Evolutionary conservation across 2,329 filamentous ascomycete genomes (phyloP).

Genomic region (Cladosporium sp.): DNA sequence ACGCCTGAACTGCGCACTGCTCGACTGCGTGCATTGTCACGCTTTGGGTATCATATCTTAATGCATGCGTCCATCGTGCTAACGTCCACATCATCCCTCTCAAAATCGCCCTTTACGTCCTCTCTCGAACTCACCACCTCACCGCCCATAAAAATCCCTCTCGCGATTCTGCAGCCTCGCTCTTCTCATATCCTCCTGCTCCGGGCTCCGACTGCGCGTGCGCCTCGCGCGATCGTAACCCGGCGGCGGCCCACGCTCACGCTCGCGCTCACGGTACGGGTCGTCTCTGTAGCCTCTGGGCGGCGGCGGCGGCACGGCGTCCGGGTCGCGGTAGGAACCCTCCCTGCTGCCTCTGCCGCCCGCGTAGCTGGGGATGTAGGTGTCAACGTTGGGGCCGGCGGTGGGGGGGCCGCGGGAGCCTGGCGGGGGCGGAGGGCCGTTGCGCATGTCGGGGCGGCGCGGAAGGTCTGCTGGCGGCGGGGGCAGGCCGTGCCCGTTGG

Average conservation of each 20-base stretch:
- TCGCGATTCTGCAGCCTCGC: conserved; percentile 32
- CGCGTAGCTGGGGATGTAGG: conserved; percentile 41
- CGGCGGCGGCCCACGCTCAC: background rate
- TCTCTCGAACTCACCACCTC: background rate
- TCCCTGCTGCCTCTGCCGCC: conserved; percentile 22
- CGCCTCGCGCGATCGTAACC: conserved; percentile 9
- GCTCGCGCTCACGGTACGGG: background rate
- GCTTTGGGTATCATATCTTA: too few relatives aligned
- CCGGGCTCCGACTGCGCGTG: conserved; percentile 27
- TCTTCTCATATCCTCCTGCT: conserved; percentile 15
- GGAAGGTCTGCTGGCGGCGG: conserved; percentile 20
- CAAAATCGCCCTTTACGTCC: too few relatives aligned
- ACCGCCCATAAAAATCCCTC: conserved; percentile 31
- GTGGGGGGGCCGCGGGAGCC: conserved; percentile 4
- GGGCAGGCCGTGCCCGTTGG: conserved; percentile 15
- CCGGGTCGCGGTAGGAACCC: conserved; percentile 15
- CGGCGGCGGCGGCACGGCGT: conserved; percentile 11
- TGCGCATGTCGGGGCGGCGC: conserved; percentile 16
- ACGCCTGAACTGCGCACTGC: too few relatives aligned
- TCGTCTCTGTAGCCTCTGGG: conserved; percentile 13
- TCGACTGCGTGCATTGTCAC: too few relatives aligned
- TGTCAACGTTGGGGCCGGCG: conserved; percentile 30
- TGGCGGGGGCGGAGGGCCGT: conserved; percentile 25
- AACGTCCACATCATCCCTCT: too few relatives aligned
- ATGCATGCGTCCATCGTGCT: too few relatives aligned